Base-by-base conservation (phyloP, 192 early-diverging fungal species). In the Gamsiella multidivaricata region DNA sequence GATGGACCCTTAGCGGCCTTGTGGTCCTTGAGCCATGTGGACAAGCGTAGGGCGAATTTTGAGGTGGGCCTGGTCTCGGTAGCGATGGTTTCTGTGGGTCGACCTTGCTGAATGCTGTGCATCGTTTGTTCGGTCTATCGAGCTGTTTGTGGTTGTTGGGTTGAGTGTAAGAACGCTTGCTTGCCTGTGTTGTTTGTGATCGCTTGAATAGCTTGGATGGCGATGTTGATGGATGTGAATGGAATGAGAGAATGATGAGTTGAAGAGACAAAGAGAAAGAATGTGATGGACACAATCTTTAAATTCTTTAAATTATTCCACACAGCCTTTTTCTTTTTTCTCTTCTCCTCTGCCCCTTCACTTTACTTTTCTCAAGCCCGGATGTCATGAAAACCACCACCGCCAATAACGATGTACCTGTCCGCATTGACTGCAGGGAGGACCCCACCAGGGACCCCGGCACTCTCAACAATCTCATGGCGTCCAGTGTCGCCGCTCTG, bases 401-500 rank as follows among this genome's bases (percentile, higher is more conserved):
- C n/a, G n/a, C n/a, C n/a, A n/a, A n/a, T n/a, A n/a, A n/a, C n/a
- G n/a, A n/a, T n/a, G n/a, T n/a, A 42, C 56, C 22, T 43, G 39
- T 17, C 61, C 68, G 5, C 56, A 66, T 22, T 61, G 69, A 34
- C 66, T 57, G 17, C 80, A 81, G 29, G n/a, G n/a, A n/a, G n/a
- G n/a, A n/a, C n/a, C n/a, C n/a, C 65, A 79, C 28, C 36, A 61
- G 17, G 29, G 36, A 22, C 54, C 39, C 57, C 1, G 57, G 17
- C 14, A 52, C 61, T 15, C 26, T 69, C 28, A 61, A 69, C 55
- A 82, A 79, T 47, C 54, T 87, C 18, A 57, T 81, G 45, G 84
- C 83, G 15, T 86, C 88, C 36, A 84, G 81, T 31, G 50, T 67
- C n/a, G 90, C 92, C 11, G 86, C 91, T 15, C 47, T 89, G 15